phyloP scores from a whole-genome alignment of 179 eudicot genomes.

The Beta lomatogona region DNA sequence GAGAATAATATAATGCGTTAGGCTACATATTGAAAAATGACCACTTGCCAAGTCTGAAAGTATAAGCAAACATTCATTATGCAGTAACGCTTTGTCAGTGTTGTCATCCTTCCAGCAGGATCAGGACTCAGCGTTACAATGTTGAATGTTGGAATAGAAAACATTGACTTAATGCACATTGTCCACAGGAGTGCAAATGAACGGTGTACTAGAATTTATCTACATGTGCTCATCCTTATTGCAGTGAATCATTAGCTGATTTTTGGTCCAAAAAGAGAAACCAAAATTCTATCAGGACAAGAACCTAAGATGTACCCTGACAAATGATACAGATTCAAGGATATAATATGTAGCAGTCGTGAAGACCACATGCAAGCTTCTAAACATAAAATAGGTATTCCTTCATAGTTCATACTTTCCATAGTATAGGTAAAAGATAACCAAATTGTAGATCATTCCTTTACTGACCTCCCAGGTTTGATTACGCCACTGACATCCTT shows the following conservation, averaged over 20 bases:
- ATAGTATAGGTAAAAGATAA: not conserved
- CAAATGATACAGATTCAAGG: not conserved
- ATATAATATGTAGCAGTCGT: not conserved
- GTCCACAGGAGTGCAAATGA: conserved; percentile 1
- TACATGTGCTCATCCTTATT: conserved; percentile 3
- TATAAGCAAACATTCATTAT: not conserved
- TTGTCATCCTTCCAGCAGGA: not conserved
- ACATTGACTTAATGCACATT: not conserved
- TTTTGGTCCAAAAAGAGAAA: not conserved
- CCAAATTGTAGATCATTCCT: not conserved
- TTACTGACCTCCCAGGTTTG: conserved; percentile 73
- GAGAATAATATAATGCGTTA: not conserved
- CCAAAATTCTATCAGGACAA: not conserved
- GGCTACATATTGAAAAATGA: not conserved
- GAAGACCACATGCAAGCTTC: conserved; percentile 1
- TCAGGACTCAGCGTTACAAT: not conserved
- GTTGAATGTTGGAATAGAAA: not conserved
- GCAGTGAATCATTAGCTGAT: conserved; percentile 1
- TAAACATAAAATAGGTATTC: not conserved
- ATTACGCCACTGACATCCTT: conserved; percentile 69
- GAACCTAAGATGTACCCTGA: not conserved
- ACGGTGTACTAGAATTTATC: not conserved
- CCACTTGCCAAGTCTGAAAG: not conserved
- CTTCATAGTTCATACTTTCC: not conserved
- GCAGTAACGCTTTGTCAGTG: no score